Evolutionary conservation across 140 eudicot genomes (phyloP), one percentile per base, ranked within the genome.

Genomic region (Anethum foeniculum): DNA sequence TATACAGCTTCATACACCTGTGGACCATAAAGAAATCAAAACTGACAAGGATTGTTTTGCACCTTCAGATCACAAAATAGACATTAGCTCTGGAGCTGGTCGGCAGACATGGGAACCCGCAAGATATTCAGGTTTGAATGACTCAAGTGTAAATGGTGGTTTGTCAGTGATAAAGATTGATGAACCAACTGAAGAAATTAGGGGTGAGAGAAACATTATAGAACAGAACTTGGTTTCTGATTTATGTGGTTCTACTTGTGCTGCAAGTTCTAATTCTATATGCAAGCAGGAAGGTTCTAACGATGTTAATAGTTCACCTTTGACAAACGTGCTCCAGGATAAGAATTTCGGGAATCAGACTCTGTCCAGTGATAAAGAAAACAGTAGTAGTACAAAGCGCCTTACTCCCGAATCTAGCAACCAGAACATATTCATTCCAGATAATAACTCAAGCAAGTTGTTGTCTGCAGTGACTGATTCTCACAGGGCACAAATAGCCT

Each of bases 401-500:
- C 36, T 46, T 11, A 21, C 27, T 39, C 56, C 75, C 18, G 73
- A 51, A 77, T 25, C 28, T 25, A 15, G 60, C 48, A 41, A 72
- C 48, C 62, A 25, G 41, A 27, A 38, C 39, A 21, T 41, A 49
- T 78, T 3, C 12, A 5, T 25, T 39, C 34, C 64, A 9, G 52
- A 71, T 54, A 78, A 36, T 52, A 56, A 44, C 58, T 77, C 39
- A 62, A 71, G 71, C 43, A 39, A 77, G 54, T 38, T 85, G 49
- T 81, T 46, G 5, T 75, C 71, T 38, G 85, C 82, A 13, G 84
- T 85, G 56, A 36, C 71, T 48, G 80, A 80, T 36, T 76, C 88
- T 52, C 54, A 81, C 77, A 81, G 83, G 65, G 80, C 79, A 77
- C 88, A 78, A 51, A 25, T 85, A 41, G 85, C 81, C 21, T 85